Evolutionary conservation across 2,329 filamentous ascomycete species (phyloP), one percentile per base, ranked within the genome.

Genomic region (Phaeosphaeriaceae sp.): DNA sequence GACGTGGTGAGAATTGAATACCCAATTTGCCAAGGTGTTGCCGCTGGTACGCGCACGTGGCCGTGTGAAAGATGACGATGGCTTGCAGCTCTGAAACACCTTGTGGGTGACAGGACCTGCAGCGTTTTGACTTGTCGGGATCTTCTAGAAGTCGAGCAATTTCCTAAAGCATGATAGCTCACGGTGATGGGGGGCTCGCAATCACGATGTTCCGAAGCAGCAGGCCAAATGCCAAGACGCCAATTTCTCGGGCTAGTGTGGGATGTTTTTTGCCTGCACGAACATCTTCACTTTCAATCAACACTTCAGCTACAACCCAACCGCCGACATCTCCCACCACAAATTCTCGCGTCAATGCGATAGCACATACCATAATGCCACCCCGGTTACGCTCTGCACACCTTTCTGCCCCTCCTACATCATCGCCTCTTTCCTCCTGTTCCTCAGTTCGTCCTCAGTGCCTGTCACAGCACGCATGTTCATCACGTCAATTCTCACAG

Each of bases 401-500:
- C 33, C 54, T 76, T 53, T 61, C 71, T 33, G 61, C 68, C 19
- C 49, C 68, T 15, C 50, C 68, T 46, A 45, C 67, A 52, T 55
- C 66, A 45, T 53, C 61, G 48, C 57, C 61, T 41, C 48, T 56
- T 21, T 56, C 58, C 48, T 60, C 62, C 48, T 66, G 62, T 59
- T 54, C 70, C 22, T 63, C 62, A 25, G 42, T 62, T 48, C 67
- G 64, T 55, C 62, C 70, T 49, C 70, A 69, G 47, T 63, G 61
- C 57, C 65, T 70, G 58, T 55, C 65, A 51, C 66, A 63, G 27
- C 59, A 67, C 51, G 56, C 63, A 44, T 68, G 57, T 53, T 55
- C 62, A 67, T 67, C 66, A 46, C 74, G 75, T 42, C 66, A 72
- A 13, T 78, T 78, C 53, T 77, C 75, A 57, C 74, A 76, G 47